These are phyloP conservation scores for Laetiporus sulphureus DNA, from an alignment of 1,284 basidiomycete species.

Conservation along the genomic window DNA sequence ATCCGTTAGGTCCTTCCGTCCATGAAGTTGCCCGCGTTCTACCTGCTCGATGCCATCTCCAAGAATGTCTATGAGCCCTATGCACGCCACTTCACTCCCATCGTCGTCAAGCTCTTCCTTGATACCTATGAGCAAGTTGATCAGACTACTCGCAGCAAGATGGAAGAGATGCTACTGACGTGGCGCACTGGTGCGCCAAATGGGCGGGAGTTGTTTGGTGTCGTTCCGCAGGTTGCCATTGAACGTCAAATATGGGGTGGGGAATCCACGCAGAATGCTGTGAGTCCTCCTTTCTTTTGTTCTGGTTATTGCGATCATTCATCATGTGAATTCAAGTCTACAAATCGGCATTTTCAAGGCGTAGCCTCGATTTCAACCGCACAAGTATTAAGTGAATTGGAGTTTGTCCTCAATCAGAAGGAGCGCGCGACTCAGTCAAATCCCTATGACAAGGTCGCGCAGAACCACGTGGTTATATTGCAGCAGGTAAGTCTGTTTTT, in stretches of 20 bases:
- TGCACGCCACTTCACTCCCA: slow-evolving; percentile 70
- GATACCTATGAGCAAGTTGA: slow-evolving; percentile 84
- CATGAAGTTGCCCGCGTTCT: slow-evolving; percentile 91
- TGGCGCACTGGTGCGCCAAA: slow-evolving; percentile 83
- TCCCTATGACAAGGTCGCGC: slow-evolving; percentile 56
- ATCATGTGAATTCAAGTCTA: not conserved
- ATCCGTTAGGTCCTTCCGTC: slow-evolving; percentile 73
- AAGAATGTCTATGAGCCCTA: slow-evolving; percentile 93
- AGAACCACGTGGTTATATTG: slow-evolving; percentile 64
- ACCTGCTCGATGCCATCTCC: slow-evolving; percentile 93
- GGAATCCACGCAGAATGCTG: slow-evolving; percentile 28
- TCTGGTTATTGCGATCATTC: no score
- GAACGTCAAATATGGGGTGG: slow-evolving; percentile 75
- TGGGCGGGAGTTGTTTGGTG: slow-evolving; percentile 79
- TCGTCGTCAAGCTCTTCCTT: slow-evolving; percentile 76
- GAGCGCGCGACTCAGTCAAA: slow-evolving; percentile 60
- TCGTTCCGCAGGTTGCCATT: slow-evolving; percentile 64
- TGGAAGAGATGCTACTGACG: slow-evolving; percentile 93
- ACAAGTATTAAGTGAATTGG: slow-evolving; percentile 76
- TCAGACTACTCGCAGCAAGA: slow-evolving; percentile 77
- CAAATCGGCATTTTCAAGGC: not conserved
- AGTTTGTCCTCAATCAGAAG: slow-evolving; percentile 72
- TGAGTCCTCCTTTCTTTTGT: no score
- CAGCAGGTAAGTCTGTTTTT: slow-evolving; percentile 52
- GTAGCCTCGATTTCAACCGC: slow-evolving; percentile 49